These are phyloP conservation scores for Phytophthora ohioensis DNA, from an alignment of 352 stramenopile species.

Conservation along the genomic window DNA sequence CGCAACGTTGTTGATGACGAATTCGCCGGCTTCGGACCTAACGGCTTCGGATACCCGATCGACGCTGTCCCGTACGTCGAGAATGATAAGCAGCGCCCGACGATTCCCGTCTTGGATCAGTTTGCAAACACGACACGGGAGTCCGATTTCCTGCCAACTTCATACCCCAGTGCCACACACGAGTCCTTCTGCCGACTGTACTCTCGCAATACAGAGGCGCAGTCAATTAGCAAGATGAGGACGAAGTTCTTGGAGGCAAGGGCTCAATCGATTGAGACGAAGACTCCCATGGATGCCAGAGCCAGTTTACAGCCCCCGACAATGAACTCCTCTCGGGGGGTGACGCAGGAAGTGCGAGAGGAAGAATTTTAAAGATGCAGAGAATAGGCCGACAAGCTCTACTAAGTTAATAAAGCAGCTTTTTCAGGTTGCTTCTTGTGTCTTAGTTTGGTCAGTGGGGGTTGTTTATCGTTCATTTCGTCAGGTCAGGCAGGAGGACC, in stretches of 20 bases:
- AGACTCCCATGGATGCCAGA: conserved; percentile 21
- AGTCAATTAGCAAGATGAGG: conserved; percentile 33
- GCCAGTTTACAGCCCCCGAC: conserved; percentile 13
- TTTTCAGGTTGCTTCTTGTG: background rate
- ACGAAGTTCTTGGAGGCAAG: conserved; percentile 33
- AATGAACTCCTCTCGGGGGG: conserved; percentile 10
- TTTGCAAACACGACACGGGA: conserved; percentile 18
- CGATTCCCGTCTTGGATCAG: conserved; percentile 24
- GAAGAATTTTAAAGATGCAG: conserved; percentile 25
- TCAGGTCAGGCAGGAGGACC: no score
- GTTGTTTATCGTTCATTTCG: background rate
- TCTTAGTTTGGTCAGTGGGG: background rate
- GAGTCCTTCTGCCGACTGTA: conserved; percentile 42
- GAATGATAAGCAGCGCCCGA: conserved; percentile 26
- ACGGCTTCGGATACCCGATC: conserved; percentile 30
- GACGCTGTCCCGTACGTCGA: conserved; percentile 32
- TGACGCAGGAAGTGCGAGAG: conserved; percentile 6
- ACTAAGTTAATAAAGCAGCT: conserved; percentile 18
- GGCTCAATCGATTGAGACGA: conserved; percentile 21
- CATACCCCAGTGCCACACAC: conserved; percentile 24
- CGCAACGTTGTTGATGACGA: conserved; percentile 32
- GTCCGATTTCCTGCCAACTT: conserved; percentile 27
- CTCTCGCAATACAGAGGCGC: conserved; percentile 36
- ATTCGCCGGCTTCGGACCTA: conserved; percentile 23
- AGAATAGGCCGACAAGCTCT: background rate